phyloP scores from a whole-genome alignment of 345 rosid genomes.

The Hypericum androsaemum region DNA sequence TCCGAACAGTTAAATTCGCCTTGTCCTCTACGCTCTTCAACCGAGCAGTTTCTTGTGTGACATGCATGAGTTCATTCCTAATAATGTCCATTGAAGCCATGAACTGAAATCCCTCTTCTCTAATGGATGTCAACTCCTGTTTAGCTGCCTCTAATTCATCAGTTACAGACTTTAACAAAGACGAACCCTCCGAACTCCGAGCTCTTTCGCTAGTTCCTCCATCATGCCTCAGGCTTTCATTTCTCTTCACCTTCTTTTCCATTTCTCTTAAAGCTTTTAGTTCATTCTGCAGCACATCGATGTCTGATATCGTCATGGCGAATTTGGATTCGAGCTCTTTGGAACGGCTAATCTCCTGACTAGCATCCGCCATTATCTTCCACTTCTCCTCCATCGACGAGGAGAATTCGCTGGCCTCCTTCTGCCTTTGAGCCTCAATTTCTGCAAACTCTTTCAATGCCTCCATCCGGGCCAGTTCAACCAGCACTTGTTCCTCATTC shows the following conservation, averaged over 20 bases:
- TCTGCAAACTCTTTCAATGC: constrained; percentile 58
- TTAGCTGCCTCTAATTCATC: constrained; percentile 55
- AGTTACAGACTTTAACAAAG: constrained; percentile 28
- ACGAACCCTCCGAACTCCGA: constrained; percentile 17
- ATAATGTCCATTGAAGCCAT: constrained; percentile 55
- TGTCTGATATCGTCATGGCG: constrained; percentile 45
- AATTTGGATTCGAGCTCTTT: constrained; percentile 47
- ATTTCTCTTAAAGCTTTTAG: constrained; percentile 36
- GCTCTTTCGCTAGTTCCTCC: constrained; percentile 10
- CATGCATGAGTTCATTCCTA: constrained; percentile 48
- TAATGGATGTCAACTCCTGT: constrained; percentile 43
- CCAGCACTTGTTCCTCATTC: constrained; percentile 69
- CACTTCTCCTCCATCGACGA: constrained; percentile 20
- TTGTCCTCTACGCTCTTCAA: constrained; percentile 38
- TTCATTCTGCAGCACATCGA: constrained; percentile 46
- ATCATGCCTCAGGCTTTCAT: constrained; percentile 15
- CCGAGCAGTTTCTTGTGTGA: constrained; percentile 36
- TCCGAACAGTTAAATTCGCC: constrained; percentile 38
- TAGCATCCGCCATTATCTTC: constrained; percentile 24
- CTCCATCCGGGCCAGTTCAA: constrained; percentile 70
- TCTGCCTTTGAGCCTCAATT: constrained; percentile 39
- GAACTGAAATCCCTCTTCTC: constrained; percentile 48
- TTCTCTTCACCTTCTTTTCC: constrained; percentile 11
- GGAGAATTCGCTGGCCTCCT: constrained; percentile 30
- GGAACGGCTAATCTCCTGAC: constrained; percentile 39